phyloP scores from a whole-genome alignment of 306 rosid genomes.

The Betula pendula region DNA sequence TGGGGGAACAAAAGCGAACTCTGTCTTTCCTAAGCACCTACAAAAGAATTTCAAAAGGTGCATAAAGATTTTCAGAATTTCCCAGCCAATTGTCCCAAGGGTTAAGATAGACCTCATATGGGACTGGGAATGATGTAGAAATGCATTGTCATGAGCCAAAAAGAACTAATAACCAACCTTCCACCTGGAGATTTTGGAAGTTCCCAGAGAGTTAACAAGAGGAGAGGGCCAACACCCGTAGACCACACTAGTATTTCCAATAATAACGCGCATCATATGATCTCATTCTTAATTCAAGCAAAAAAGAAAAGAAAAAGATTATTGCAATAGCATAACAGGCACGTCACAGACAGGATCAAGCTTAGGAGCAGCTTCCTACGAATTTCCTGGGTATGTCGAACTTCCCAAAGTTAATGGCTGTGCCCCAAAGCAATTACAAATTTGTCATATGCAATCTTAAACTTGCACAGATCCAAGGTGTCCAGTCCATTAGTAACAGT shows the following conservation, averaged over 20 bases:
- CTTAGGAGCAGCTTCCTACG: conserved; percentile 89
- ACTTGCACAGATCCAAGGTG: conserved; percentile 73
- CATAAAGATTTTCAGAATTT: neutral
- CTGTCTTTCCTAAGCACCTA: too few relatives aligned
- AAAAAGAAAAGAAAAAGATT: neutral
- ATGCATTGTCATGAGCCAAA: neutral
- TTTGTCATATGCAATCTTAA: conserved; percentile 76
- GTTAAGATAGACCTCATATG: neutral
- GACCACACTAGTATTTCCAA: conserved; percentile 70
- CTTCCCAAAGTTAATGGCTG: conserved; percentile 84
- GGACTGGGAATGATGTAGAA: neutral
- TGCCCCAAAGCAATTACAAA: conserved; percentile 81
- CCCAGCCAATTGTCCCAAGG: neutral
- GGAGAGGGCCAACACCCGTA: conserved; percentile 97
- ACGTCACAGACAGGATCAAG: conserved; percentile 80
- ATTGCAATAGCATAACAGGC: conserved; percentile 58
- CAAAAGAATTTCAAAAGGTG: too few relatives aligned
- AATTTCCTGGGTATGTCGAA: conserved; percentile 91
- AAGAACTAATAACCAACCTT: conserved; percentile 44
- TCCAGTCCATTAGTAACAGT: too few relatives aligned
- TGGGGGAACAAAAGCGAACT: too few relatives aligned
- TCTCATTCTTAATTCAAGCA: conserved; percentile 9
- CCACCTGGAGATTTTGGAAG: conserved; percentile 95
- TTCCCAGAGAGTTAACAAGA: conserved; percentile 53
- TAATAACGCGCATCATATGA: conserved; percentile 17